A percentile compares a stretch with the other conserved stretches of the same genome.
Evolutionary conservation across 257 asterid species (phyloP).

Genomic region (Cinchona pubescens): DNA sequence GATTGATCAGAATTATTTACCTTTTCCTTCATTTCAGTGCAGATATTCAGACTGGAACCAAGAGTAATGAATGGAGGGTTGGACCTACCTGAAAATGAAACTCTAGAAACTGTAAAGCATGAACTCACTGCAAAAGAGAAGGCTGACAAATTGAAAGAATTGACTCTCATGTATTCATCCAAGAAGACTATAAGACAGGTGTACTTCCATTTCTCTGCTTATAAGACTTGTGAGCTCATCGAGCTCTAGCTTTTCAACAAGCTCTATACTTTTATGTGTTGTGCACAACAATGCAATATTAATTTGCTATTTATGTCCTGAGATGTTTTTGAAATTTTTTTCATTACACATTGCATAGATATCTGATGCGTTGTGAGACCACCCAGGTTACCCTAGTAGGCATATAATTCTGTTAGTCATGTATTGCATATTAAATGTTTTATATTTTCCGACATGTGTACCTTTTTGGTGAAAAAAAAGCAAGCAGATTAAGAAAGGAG

Average conservation of each 20-base stretch:
- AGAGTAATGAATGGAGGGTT: conserved; percentile 37
- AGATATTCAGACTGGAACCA: conserved; percentile 79
- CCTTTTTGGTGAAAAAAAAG: neutral
- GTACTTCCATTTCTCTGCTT: neutral
- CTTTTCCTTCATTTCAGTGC: conserved; percentile 11
- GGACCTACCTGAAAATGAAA: conserved; percentile 35
- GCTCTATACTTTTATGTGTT: neutral
- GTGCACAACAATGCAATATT: neutral
- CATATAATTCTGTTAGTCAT: neutral
- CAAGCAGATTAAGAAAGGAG: neutral
- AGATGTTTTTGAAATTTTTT: neutral
- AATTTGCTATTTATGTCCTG: neutral
- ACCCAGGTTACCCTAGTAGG: neutral
- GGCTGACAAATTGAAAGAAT: conserved; percentile 20
- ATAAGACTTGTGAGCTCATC: neutral
- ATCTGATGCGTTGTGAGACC: neutral
- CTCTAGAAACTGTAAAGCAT: conserved; percentile 30
- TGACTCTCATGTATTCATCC: conserved; percentile 35
- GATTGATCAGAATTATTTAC: neutral
- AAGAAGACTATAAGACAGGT: conserved; percentile 56
- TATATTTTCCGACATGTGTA: neutral
- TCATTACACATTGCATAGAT: neutral
- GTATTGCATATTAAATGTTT: neutral
- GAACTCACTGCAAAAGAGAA: conserved; percentile 44
- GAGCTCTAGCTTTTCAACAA: neutral